Percentiles rank a stretch among this genome's conserved stretches.
These are phyloP conservation scores for Verticillium nonalfalfae DNA, from an alignment of 2,329 filamentous ascomycete genomes.

Conservation along the genomic window DNA sequence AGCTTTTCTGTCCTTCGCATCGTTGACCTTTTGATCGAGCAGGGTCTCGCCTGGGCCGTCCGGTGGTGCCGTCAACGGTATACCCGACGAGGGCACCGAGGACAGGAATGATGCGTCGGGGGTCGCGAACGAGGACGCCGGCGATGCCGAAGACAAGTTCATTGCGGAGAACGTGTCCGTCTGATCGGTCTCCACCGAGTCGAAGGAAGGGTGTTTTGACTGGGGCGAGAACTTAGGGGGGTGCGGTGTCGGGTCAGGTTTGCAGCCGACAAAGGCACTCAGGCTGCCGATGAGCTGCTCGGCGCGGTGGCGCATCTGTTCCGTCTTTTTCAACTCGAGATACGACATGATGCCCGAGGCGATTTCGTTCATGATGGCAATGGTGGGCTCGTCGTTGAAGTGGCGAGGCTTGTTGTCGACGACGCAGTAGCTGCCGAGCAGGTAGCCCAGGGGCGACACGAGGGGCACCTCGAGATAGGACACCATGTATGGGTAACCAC, in stretches of 20 bases:
- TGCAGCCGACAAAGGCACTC: neutral
- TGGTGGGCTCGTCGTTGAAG: neutral
- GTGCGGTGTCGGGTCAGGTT: neutral
- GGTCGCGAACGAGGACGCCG: no score
- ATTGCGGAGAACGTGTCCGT: no score
- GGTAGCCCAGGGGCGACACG: slow-evolving; percentile 19
- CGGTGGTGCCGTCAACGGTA: no score
- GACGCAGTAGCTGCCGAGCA: slow-evolving; percentile 24
- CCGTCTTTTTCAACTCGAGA: neutral
- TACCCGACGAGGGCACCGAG: no score
- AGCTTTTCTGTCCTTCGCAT: no score
- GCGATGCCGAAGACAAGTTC: no score
- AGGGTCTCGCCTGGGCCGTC: no score
- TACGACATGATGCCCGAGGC: neutral
- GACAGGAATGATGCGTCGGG: no score
- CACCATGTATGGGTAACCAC: slow-evolving; percentile 18
- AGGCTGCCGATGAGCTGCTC: neutral
- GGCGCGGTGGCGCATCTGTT: slow-evolving; percentile 1
- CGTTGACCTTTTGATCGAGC: no score
- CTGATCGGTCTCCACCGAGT: no score
- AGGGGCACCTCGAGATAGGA: slow-evolving; percentile 26
- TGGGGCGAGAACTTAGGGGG: neutral
- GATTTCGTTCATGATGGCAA: slow-evolving; percentile 1
- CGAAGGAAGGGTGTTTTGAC: no score
- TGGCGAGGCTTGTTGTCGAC: slow-evolving; percentile 19